phyloP scores from a whole-genome alignment of 1,284 basidiomycete genomes.

The Rhodotorula mucilaginosa region DNA sequence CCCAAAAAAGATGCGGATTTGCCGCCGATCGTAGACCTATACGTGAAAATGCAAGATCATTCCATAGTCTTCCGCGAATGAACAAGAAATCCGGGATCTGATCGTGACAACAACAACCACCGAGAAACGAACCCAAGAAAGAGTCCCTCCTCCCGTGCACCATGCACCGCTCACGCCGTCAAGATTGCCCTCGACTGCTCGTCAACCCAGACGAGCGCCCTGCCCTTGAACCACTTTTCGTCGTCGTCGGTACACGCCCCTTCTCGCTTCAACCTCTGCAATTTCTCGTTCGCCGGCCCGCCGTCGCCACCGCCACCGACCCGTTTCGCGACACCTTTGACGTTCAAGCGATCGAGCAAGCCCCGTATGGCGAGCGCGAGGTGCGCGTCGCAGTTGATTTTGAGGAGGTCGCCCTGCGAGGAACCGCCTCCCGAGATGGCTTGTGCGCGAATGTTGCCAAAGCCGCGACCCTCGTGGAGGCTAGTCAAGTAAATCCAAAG shows the following conservation, averaged over 20 bases:
- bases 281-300: background rate
- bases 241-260: background rate
- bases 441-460: constrained; percentile 7
- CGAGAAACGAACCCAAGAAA: too few relatives aligned
- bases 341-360: constrained; percentile 4
- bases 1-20: too few relatives aligned
- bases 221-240: constrained; percentile 15
- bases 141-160: too few relatives aligned
- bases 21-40: too few relatives aligned
- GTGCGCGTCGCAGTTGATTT: constrained; percentile 23
- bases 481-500: constrained; percentile 12
- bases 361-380: constrained; percentile 25
- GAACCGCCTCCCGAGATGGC: background rate
- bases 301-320: background rate
- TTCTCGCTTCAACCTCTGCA: background rate
- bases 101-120: too few relatives aligned
- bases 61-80: too few relatives aligned
- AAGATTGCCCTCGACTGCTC: constrained; percentile 23
- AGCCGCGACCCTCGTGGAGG: background rate
- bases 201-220: constrained; percentile 28
- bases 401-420: constrained; percentile 3
- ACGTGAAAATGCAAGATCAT: too few relatives aligned
- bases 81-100: too few relatives aligned
- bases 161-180: constrained; percentile 4
- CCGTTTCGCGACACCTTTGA: background rate